Evolutionary conservation across 164 flowering plant species (phyloP), one percentile per base, ranked within the genome.

Genomic region (Kingdonia uniflora): DNA sequence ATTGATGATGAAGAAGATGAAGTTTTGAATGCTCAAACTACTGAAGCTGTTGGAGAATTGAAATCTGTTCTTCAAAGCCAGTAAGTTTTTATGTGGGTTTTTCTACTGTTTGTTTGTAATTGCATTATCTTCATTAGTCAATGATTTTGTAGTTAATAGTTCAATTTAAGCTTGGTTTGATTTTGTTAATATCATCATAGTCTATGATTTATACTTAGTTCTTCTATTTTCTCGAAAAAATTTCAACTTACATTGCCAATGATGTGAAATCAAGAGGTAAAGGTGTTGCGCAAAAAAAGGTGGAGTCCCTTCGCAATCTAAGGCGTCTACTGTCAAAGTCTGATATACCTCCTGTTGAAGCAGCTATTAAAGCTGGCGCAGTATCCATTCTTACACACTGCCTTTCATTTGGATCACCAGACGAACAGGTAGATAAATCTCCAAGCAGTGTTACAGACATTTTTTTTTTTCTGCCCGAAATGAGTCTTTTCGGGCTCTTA

Each of bases 391-490:
- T 92, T 57, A 88, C 80, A 62, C 84, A 84, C 60, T 86, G 95
- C 62, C 97, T 92, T 67, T 77, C 97, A 44, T 88, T 92, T 77
- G 99, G 95, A 48, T 86, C 95, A 58, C 85, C 85, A n/a, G 99
- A 92, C 70, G 99, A 92, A 58, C 99, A 92, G 95, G 97, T 91
- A 40, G n/a, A n/a, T n/a, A n/a, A n/a, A n/a, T n/a, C n/a, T n/a
- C n/a, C n/a, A n/a, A n/a, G n/a, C n/a, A n/a, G n/a, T n/a, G n/a
- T n/a, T n/a, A n/a, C 49, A 39, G n/a, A n/a, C n/a, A n/a, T n/a
- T 11, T 7, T n/a, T 29, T 21, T 39, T 1, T 53, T 40, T 6
- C 12, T 19, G 43, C 35, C 37, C 13, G n/a, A n/a, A n/a, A n/a
- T n/a, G n/a, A n/a, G n/a, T n/a, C n/a, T n/a, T n/a, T n/a, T n/a